Conservation (phyloP, 305 asterid species). For the Fraxinus nigra region DNA sequence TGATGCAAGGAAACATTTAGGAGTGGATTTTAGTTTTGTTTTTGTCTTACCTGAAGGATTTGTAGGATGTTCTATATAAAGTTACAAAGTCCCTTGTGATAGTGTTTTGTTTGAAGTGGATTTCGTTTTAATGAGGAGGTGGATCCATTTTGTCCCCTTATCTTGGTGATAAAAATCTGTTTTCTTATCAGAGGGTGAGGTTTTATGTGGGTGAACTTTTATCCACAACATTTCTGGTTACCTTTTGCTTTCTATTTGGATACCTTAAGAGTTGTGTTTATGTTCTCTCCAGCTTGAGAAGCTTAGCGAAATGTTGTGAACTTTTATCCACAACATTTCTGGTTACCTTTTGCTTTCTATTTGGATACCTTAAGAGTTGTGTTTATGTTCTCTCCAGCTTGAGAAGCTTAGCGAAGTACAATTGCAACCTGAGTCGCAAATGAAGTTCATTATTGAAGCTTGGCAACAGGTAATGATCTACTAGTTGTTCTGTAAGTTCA, state of each 20-base stretch:
- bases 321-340: not conserved
- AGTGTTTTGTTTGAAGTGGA: not conserved
- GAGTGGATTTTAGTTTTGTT: not conserved
- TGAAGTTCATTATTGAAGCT: constrained; percentile 79
- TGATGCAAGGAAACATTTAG: not conserved
- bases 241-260: constrained; percentile 10
- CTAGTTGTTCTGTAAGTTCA: constrained; percentile 3
- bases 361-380: constrained; percentile 7
- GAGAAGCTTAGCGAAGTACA: constrained; percentile 79
- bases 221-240: not conserved
- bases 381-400: constrained; percentile 46
- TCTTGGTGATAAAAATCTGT: not conserved
- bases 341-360: constrained; percentile 1
- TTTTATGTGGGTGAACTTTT: not conserved
- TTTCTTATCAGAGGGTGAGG: not conserved
- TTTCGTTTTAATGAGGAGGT: not conserved
- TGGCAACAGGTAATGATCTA: constrained; percentile 76
- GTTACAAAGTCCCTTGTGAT: not conserved
- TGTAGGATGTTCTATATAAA: not conserved
- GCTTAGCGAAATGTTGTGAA: constrained; percentile 82
- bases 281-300: constrained; percentile 61
- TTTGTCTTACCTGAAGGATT: not conserved
- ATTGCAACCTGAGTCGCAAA: constrained; percentile 69
- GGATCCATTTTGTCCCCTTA: not conserved
- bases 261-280: constrained; percentile 8